Evolutionary conservation across 768 basidiomycete species (phyloP).

Genomic region (Lepiota venenata): DNA sequence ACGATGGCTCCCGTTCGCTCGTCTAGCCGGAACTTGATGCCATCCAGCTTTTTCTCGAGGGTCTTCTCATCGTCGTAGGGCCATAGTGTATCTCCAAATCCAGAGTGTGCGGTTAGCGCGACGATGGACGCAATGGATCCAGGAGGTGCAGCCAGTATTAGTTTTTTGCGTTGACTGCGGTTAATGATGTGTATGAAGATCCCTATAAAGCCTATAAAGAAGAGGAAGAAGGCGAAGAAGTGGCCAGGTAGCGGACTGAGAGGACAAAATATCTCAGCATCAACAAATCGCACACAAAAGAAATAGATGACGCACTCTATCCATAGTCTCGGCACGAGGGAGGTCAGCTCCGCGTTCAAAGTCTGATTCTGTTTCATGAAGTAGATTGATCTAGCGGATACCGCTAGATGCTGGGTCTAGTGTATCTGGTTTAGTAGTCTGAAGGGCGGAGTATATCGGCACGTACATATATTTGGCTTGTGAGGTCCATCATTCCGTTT

Average conservation of each 20-base stretch:
- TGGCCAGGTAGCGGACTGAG: slow-evolving; percentile 52
- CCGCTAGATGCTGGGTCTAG: slow-evolving; percentile 54
- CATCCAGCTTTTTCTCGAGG: slow-evolving; percentile 45
- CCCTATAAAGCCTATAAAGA: slow-evolving; percentile 47
- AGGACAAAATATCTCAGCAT: background rate
- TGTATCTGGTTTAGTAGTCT: background rate
- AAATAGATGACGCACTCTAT: slow-evolving; percentile 47
- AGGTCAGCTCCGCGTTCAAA: slow-evolving; percentile 35
- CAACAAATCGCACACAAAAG: background rate
- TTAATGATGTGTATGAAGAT: slow-evolving; percentile 45
- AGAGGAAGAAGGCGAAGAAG: slow-evolving; percentile 42
- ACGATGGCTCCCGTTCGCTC: slow-evolving; percentile 58
- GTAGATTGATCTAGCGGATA: slow-evolving; percentile 57
- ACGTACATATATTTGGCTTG: slow-evolving; percentile 49
- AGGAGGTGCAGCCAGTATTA: slow-evolving; percentile 52
- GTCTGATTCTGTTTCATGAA: slow-evolving; percentile 42
- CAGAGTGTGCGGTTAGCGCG: slow-evolving; percentile 56
- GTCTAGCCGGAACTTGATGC: slow-evolving; percentile 54
- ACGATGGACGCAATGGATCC: slow-evolving; percentile 57
- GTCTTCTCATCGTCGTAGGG: slow-evolving; percentile 51
- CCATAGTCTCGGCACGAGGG: slow-evolving; percentile 45
- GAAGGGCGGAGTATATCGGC: background rate
- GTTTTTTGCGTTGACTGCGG: slow-evolving; percentile 39
- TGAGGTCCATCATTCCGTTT: slow-evolving; percentile 52
- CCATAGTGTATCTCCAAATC: slow-evolving; percentile 57